These are phyloP conservation scores for Epichloe sibirici DNA, from an alignment of 2,329 filamentous ascomycete genomes.

Conservation along the genomic window DNA sequence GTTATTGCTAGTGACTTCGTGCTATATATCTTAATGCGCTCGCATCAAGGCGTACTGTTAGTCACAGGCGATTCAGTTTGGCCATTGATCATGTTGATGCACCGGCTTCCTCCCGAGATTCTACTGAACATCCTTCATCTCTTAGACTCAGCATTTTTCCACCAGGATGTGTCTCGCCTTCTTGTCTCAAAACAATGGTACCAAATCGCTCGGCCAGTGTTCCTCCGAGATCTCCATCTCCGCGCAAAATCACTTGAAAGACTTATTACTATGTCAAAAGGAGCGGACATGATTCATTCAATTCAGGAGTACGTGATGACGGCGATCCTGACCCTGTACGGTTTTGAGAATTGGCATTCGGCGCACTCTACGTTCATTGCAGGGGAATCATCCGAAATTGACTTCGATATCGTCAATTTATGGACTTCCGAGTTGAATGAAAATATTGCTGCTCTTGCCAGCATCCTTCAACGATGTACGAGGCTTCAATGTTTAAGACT, in stretches of 20 bases:
- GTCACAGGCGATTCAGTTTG: too few relatives aligned
- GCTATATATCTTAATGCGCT: too few relatives aligned
- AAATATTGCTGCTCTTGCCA: neutral
- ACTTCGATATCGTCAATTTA: neutral
- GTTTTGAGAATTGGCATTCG: slow-evolving; percentile 6
- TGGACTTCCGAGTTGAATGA: slow-evolving; percentile 5
- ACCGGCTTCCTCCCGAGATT: slow-evolving; percentile 6
- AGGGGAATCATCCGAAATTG: neutral
- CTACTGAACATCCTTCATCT: slow-evolving; percentile 3
- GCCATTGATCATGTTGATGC: slow-evolving; percentile 1
- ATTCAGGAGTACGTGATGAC: slow-evolving; percentile 1
- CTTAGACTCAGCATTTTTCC: slow-evolving; percentile 6
- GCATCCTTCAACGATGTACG: slow-evolving; percentile 6
- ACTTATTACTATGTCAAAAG: neutral
- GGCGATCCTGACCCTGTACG: slow-evolving; percentile 1
- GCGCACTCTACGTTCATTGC: neutral
- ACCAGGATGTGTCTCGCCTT: slow-evolving; percentile 5
- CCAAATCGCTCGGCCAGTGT: slow-evolving; percentile 3
- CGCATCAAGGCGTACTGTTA: too few relatives aligned
- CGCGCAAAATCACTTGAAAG: slow-evolving; percentile 1
- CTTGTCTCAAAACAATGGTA: slow-evolving; percentile 6
- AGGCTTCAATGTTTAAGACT: slow-evolving; percentile 3
- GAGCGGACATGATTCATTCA: slow-evolving; percentile 1
- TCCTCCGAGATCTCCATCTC: slow-evolving; percentile 4
- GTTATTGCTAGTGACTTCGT: too few relatives aligned